Percentiles rank a stretch among this genome's conserved stretches.
These are phyloP conservation scores for Fusarium chaquense DNA, from an alignment of 2,329 filamentous ascomycete species.

Conservation along the genomic window DNA sequence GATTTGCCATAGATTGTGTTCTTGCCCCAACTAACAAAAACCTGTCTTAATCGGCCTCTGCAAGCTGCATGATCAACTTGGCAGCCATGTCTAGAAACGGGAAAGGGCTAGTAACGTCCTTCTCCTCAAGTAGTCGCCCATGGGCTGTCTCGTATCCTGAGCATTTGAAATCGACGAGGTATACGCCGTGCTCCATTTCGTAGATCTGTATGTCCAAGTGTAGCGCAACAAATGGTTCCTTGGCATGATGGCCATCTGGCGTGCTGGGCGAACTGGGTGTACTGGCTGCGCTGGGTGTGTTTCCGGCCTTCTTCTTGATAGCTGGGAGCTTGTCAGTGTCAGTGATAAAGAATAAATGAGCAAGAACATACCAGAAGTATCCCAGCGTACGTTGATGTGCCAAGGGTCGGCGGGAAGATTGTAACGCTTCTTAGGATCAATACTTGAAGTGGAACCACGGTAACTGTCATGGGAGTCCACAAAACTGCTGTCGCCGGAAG, in stretches of 20 bases:
- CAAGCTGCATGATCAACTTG: constrained; percentile 91
- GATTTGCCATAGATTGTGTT: background rate
- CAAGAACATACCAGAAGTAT: constrained; percentile 78
- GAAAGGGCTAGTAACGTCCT: constrained; percentile 94
- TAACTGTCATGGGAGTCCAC: constrained; percentile 54
- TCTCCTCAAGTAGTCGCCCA: constrained; percentile 84
- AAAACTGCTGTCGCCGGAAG: constrained; percentile 56
- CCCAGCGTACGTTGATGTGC: constrained; percentile 92
- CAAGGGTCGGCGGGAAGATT: constrained; percentile 92
- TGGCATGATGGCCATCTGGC: constrained; percentile 56
- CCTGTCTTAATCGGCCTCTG: constrained; percentile 74
- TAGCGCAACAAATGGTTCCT: constrained; percentile 82
- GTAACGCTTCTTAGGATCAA: constrained; percentile 73
- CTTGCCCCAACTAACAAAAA: background rate
- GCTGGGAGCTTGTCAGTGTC: constrained; percentile 46
- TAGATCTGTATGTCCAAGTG: constrained; percentile 98
- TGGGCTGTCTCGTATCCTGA: constrained; percentile 90
- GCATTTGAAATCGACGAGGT: constrained; percentile 98
- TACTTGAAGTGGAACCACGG: constrained; percentile 54
- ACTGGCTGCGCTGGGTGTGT: constrained; percentile 37
- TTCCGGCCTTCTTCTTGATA: constrained; percentile 43
- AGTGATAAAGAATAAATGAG: too few species aligned
- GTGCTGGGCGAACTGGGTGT: constrained; percentile 37
- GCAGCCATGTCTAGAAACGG: constrained; percentile 96
- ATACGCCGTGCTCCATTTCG: constrained; percentile 90